Evolutionary conservation across 2,329 filamentous ascomycete species (phyloP), one percentile per base, ranked within the genome.

Genomic region (Aureobasidium vineae): DNA sequence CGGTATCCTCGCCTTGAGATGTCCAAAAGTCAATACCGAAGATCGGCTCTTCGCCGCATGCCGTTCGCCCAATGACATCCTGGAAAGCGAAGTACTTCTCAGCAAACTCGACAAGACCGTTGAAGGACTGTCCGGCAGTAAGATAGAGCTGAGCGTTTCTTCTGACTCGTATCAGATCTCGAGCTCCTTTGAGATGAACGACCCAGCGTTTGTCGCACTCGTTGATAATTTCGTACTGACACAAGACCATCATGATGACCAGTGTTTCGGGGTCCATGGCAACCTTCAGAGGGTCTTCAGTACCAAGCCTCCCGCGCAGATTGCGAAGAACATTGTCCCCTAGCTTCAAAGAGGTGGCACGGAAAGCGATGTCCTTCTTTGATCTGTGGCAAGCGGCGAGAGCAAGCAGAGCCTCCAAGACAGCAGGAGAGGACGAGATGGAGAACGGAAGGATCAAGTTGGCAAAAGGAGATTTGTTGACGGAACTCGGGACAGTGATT

Each of bases 21-120:
- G 72, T 71, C 81, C 81, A 83, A 66, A 82, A 83, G 59, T 83
- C 80, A 36, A 73, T 75, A 1, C 80, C 81, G 53, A 83, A 83
- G 0, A 81, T 72, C 0, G 80, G 78, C 10, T 79, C 77, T 13
- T 82, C 79, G 2, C 80, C 81, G 61, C 81, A 83, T 0, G 81
- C 81, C 0, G 81, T 83, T 40, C 81, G 77, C 33, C 81, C 81
- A 68, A 83, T 83, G 19, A 82, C 79, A 67, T 83, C 81, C 67
- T 83, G 81, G 16, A 82, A 83, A 3, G 81, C 81, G 65, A 83
- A 83, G 68, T 82, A 83, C 1, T 77, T 75, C 68, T 83, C 81
- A 0, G 79, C 77, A 6, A 77, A 74, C 2, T 72, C 77, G 0
- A 77, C 72, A 19, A 70, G 68, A 28, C 66, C 60, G 28, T 67